Base-by-base conservation (phyloP, 2,329 filamentous ascomycete genomes). In the Didymella exigua region DNA sequence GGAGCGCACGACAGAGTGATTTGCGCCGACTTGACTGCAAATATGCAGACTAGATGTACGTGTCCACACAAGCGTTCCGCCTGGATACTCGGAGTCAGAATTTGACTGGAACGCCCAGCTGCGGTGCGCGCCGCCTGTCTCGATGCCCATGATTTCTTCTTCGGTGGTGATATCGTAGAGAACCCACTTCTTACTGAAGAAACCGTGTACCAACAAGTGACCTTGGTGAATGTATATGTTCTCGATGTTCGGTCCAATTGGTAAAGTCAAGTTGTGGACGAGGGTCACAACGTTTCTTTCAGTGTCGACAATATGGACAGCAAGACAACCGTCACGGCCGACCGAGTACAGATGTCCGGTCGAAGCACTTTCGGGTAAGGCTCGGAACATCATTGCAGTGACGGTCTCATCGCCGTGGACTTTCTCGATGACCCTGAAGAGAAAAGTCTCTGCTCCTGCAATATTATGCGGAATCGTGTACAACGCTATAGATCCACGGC, bases 101-200 rank as follows among this genome's bases (percentile, higher is more conserved):
- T 45, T 27, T 26, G 70, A 73, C 18, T 73, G 68, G 59, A 83
- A 90, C 2, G 85, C 83, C 81, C 91, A 97, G 27, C 83, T 87
- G 49, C 93, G 84, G 69, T 96, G 91, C 0, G 87, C 87, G 29
- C 93, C 93, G 50, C 93, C 93, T 69, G 93, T 97, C 43, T 92
- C 87, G 26, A 96, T 81, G 0, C 80, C 82, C 49, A 88, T 84
- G 14, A 93, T 74, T 65, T 93, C 89, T 51, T 85, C 82, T 54
- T 90, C 86, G 1, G 78, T 79, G 0, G 85, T 86, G 69, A 90
- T 86, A 70, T 96, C 90, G 85, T 90, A 95, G 9, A 93, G 82
- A 11, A 96, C 79, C 68, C 98, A 96, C 41, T 86, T 80, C 58
- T 86, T 91, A 69, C 89, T 86, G 50, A 85, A 86, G 76, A 97